Percentiles rank a stretch among this genome's conserved stretches.
phyloP scores from a whole-genome alignment of 2,329 filamentous ascomycete species.

The Aphanocladium album region DNA sequence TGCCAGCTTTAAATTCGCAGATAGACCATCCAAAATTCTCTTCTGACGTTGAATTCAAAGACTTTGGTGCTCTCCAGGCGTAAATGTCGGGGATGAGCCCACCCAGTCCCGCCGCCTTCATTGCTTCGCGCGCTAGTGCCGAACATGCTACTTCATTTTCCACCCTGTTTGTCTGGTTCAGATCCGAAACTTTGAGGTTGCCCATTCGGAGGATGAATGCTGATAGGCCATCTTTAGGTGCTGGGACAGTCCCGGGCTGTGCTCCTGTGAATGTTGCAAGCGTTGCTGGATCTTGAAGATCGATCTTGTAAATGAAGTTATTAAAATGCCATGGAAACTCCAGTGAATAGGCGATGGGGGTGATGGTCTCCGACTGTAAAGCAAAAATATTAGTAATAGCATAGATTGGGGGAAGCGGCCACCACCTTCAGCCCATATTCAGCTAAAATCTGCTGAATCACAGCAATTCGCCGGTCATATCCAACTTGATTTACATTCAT shows the following conservation, averaged over 20 bases:
- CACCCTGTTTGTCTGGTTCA: slow-evolving; percentile 18
- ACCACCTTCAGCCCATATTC: not conserved
- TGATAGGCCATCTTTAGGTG: not conserved
- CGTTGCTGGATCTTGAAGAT: slow-evolving; percentile 5
- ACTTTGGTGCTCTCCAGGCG: slow-evolving; percentile 15
- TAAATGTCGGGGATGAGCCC: slow-evolving; percentile 20
- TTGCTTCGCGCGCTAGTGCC: slow-evolving; percentile 18
- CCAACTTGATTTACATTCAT: slow-evolving; percentile 4
- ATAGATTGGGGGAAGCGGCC: not conserved
- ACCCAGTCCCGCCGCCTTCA: not conserved
- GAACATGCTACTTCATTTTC: slow-evolving; percentile 25
- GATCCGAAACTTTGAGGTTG: slow-evolving; percentile 13
- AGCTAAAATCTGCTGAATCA: not conserved
- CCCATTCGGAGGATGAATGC: slow-evolving; percentile 15
- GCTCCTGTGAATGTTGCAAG: not conserved
- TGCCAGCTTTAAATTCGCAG: slow-evolving; percentile 21
- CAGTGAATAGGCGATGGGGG: not conserved
- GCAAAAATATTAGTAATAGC: not conserved
- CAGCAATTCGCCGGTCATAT: not conserved
- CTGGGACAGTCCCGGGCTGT: slow-evolving; percentile 5
- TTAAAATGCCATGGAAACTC: slow-evolving; percentile 10
- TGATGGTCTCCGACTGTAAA: not conserved
- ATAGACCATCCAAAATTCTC: slow-evolving; percentile 20
- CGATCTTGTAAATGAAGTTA: slow-evolving; percentile 20
- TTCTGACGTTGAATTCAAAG: not conserved